Percentiles rank a stretch among this genome's conserved stretches.
phyloP scores from a whole-genome alignment of 257 asterid species.

The Henckelia pumila region DNA sequence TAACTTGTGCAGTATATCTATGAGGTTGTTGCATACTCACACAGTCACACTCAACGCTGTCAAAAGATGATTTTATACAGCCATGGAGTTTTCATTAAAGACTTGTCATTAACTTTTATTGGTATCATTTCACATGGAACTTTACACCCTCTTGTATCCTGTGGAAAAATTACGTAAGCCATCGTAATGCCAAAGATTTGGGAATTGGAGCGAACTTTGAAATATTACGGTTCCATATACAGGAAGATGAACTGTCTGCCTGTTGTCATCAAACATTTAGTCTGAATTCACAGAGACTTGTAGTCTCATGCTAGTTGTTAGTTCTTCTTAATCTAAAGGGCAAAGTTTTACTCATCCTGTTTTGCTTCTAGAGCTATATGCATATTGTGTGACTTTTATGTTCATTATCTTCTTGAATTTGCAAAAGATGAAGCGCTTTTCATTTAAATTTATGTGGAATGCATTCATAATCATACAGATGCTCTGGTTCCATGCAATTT shows the following conservation, averaged over 20 bases:
- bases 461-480: conserved; percentile 12
- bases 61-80: conserved; percentile 3
- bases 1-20: conserved; percentile 9
- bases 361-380: neutral
- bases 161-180: too few species aligned
- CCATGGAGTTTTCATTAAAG: conserved; percentile 11
- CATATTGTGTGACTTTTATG: neutral
- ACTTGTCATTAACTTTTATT: neutral
- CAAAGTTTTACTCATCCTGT: neutral
- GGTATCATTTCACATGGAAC: too few species aligned
- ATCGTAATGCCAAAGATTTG: too few species aligned
- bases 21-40: conserved; percentile 5
- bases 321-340: neutral
- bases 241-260: too few species aligned
- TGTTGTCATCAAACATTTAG: too few species aligned
- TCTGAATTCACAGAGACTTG: too few species aligned
- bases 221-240: too few species aligned
- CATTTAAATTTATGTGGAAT: conserved; percentile 19
- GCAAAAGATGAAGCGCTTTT: conserved; percentile 5
- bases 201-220: too few species aligned
- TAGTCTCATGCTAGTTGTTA: conserved; percentile 2
- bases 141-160: too few species aligned
- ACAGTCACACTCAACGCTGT: neutral
- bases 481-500: conserved; percentile 4
- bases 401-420: neutral